Conservation (phyloP, 257 asterid species). For the Solanum virginianum region DNA sequence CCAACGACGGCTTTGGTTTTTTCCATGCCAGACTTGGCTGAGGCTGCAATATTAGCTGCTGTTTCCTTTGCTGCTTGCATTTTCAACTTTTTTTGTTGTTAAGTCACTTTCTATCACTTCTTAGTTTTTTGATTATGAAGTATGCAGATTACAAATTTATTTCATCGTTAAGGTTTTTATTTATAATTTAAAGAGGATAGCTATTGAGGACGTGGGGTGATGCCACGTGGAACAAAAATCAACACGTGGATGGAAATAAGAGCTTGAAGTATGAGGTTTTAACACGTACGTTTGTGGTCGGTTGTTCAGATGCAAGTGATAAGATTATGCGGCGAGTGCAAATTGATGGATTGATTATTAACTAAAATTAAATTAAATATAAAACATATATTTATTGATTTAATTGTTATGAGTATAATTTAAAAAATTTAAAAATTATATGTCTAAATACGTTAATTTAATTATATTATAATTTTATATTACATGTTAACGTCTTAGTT, state of each 20-base stretch:
- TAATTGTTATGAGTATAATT: too few species aligned
- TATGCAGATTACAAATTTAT: too few species aligned
- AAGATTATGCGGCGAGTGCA: not conserved
- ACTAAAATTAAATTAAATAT: too few species aligned
- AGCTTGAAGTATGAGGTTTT: not conserved
- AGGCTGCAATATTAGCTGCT: conserved; percentile 24
- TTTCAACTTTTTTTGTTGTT: not conserved
- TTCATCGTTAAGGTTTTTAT: too few species aligned
- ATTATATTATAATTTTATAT: too few species aligned
- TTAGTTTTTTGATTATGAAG: too few species aligned
- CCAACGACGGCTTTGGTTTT: conserved; percentile 36
- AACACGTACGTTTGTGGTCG: not conserved
- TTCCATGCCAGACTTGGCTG: conserved; percentile 56
- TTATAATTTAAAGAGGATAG: not conserved
- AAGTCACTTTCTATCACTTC: too few species aligned
- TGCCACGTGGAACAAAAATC: not conserved
- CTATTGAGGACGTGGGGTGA: not conserved
- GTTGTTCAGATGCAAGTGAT: not conserved
- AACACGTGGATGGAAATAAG: not conserved
- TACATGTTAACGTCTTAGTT: too few species aligned
- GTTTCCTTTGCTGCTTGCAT: conserved; percentile 43
- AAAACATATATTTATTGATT: too few species aligned
- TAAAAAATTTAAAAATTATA: too few species aligned
- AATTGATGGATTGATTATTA: too few species aligned
- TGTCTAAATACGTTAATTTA: too few species aligned